Evolutionary conservation across 441 rosid genomes (phyloP).

Genomic region (Adansonia rubrostipa): DNA sequence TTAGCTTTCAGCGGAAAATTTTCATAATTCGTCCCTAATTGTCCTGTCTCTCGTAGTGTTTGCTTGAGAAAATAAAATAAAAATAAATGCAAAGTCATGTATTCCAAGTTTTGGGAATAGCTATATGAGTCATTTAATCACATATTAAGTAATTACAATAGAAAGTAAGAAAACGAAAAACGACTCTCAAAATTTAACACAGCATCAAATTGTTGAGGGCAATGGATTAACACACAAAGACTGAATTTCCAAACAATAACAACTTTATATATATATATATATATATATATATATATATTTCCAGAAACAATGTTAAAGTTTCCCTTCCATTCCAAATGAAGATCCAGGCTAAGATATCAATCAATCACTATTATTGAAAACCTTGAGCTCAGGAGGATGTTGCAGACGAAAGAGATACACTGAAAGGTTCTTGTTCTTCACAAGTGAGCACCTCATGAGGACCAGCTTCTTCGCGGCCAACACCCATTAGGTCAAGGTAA

Average conservation of each 20-base stretch:
- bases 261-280: background rate
- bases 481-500: constrained; percentile 72
- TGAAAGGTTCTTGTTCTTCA: constrained; percentile 61
- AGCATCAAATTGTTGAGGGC: too few relatives aligned
- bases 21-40: too few relatives aligned
- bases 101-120: too few relatives aligned
- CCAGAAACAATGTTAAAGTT: background rate
- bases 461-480: constrained; percentile 79
- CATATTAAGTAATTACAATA: too few relatives aligned
- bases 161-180: too few relatives aligned
- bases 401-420: constrained; percentile 33
- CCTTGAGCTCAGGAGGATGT: constrained; percentile 38
- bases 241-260: background rate
- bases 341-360: background rate
- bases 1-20: too few relatives aligned
- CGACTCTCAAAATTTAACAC: too few relatives aligned
- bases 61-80: too few relatives aligned
- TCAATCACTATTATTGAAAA: background rate
- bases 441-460: constrained; percentile 64
- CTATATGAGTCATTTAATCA: too few relatives aligned
- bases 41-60: too few relatives aligned
- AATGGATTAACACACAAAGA: constrained; percentile 1
- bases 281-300: background rate
- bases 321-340: background rate
- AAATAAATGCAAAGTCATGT: too few relatives aligned